These are phyloP conservation scores for Acidiella bohemica DNA, from an alignment of 495 filamentous ascomycete genomes.

Conservation along the genomic window DNA sequence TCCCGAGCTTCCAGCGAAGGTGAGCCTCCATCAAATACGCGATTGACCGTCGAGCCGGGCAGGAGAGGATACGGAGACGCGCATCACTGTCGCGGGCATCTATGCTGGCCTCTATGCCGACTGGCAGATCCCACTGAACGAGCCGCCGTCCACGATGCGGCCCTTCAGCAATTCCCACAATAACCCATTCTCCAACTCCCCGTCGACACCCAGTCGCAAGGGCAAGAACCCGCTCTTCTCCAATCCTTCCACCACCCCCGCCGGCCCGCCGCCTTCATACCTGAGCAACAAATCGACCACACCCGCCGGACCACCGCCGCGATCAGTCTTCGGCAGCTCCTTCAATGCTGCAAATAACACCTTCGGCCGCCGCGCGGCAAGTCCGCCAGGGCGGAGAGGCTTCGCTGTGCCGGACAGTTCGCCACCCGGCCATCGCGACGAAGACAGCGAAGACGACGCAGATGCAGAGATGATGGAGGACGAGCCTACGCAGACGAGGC, in stretches of 20 bases:
- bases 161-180: no score
- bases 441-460: conserved; percentile 29
- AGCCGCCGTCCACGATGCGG: no score
- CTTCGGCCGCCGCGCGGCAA: conserved; percentile 6
- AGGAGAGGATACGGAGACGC: no score
- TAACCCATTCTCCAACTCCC: no score
- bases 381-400: conserved; percentile 9
- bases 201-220: conserved; percentile 6
- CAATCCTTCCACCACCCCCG: conserved; percentile 17
- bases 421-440: conserved; percentile 28
- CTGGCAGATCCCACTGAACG: no score
- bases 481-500: conserved; percentile 16
- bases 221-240: conserved; percentile 12
- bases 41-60: no score
- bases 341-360: conserved; percentile 12
- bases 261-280: conserved; percentile 12
- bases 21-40: no score
- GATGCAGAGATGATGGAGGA: conserved; percentile 25
- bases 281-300: conserved; percentile 50
- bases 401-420: conserved; percentile 19
- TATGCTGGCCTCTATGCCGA: no score
- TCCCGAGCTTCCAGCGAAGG: no score
- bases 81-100: no score
- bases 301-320: conserved; percentile 60
- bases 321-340: conserved; percentile 53